Base-by-base conservation (phyloP, 1,284 basidiomycete species). In the Cryptococcus sp. region DNA sequence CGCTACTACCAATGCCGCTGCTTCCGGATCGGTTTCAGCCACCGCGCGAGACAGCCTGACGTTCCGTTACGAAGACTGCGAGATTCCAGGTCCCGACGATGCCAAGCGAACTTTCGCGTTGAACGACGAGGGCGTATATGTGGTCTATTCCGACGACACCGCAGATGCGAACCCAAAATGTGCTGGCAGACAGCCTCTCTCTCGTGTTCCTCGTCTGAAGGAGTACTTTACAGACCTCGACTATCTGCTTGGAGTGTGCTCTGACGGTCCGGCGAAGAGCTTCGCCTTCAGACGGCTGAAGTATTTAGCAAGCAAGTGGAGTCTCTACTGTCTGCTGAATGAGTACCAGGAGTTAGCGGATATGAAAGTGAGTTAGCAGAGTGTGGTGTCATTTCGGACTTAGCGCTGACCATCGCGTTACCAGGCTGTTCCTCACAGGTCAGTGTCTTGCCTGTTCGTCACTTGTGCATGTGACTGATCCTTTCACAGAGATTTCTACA, bases 211-310 rank as follows among this genome's bases (percentile, higher is more conserved):
- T 1, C 86, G 84, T 45, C 89, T 98, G 50, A 84, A 88, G 63
- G 94, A 98, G 75, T 99, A 98, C 77, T 99, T 96, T 74, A 82
- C 90, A 50, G 96, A 99, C 75, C 85, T 99, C n/a, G 95, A 99
- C 74, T 92, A 87, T 72, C 82, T 93, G 10, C 83, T 94, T 13
- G 81, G 83, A 11, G 89, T 93, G 58, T 94, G 95, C 62, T 86
- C 90, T 0, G 91, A 95, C 70, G 95, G 96, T 0, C 96, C 96
- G 0, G 89, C 92, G 5, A 99, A 99, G 80, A 92, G 89, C 66
- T 96, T 97, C 73, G 95, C 96, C 0, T 99, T 89, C 79, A 84
- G 93, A 3, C 81, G 96, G 54, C 83, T 99, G 64, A 93, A 93
- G 79, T 99, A 95, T 72, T 83, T 99, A 13, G 83, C 87, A n/a